Evolutionary conservation across 305 asterid genomes (phyloP), one percentile per base, ranked within the genome.

Genomic region (Ilex paraguariensis): DNA sequence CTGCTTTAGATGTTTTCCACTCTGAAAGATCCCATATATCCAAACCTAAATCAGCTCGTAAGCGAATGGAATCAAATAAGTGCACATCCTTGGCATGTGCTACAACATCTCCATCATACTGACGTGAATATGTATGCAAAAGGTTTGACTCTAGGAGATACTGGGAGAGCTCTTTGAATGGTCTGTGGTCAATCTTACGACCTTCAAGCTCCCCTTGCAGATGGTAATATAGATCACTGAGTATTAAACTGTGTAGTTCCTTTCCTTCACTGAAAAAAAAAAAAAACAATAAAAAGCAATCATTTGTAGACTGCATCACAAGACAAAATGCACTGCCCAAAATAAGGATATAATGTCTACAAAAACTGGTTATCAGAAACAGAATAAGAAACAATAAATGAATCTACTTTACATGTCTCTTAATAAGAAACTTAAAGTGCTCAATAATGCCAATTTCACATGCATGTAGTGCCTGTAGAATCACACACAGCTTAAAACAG

Each of bases 181-280:
- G 85, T 67, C 77, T 79, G 72, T 82, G 90, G 66, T 84, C 89
- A 61, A 88, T 88, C 49, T 66, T 80, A 67, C 97, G 91, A 48
- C 99, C 98, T 72, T 88, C 91, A 77, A 88, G 79, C 88, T 91
- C 98, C 70, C 98, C 99, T 79, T 80, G 90, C 57, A 94, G 82
- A 71, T 84, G 96, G 83, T 88, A 88, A 78, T 81, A 91, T 63
- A 94, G 83, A 73, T 94, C 98, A 65, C 75, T 84, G 61, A 91
- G 75, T 57, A 94, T 79, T 75, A 90, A 80, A 67, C 73, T 71
- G 67, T 86, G 91, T 74, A 81, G 40, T 63, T 86, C 97, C 40
- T 82, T 78, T 67, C 87, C 96, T 70, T 76, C 89, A 76, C 98
- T 90, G 87, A 75, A 64, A 64, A 65, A 39, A 39, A 70, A 67